Percentiles rank a stretch among this genome's conserved stretches.
Evolutionary conservation across 805 yeast species (phyloP).

Genomic region (Kodamaea kaohsiungensis): DNA sequence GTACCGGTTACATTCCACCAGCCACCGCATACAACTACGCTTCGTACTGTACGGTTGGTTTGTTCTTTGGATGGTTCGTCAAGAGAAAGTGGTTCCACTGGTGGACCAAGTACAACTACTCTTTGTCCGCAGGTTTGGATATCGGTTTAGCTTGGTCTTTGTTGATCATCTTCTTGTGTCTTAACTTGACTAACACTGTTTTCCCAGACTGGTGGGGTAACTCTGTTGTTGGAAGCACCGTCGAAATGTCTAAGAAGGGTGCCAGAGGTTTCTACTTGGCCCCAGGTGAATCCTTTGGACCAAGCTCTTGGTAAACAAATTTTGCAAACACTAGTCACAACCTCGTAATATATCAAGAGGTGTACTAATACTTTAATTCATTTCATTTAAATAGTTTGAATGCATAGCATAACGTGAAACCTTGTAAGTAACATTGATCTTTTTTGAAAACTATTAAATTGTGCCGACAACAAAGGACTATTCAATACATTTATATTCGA

Average conservation of each 20-base stretch:
- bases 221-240: constrained; percentile 39
- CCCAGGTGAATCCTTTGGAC: constrained; percentile 50
- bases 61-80: constrained; percentile 38
- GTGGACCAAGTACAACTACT: constrained; percentile 47
- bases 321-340: background rate
- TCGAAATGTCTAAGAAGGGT: constrained; percentile 38
- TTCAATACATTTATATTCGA: no score
- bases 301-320: constrained; percentile 42
- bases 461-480: no score
- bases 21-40: constrained; percentile 70
- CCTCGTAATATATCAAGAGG: background rate
- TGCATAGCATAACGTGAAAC: background rate
- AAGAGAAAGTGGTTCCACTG: constrained; percentile 44
- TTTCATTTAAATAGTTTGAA: constrained; percentile 2
- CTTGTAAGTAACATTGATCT: no score
- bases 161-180: constrained; percentile 28
- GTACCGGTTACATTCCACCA: constrained; percentile 68
- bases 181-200: constrained; percentile 16
- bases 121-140: constrained; percentile 47
- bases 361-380: background rate
- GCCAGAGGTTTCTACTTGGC: constrained; percentile 28
- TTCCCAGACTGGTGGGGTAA: constrained; percentile 69
- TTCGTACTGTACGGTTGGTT: constrained; percentile 45
- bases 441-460: no score
- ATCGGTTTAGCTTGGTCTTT: constrained; percentile 39